Evolutionary conservation across 495 filamentous ascomycete genomes (phyloP), one percentile per base, ranked within the genome.

Genomic region (Astrothelium macrocarpum): DNA sequence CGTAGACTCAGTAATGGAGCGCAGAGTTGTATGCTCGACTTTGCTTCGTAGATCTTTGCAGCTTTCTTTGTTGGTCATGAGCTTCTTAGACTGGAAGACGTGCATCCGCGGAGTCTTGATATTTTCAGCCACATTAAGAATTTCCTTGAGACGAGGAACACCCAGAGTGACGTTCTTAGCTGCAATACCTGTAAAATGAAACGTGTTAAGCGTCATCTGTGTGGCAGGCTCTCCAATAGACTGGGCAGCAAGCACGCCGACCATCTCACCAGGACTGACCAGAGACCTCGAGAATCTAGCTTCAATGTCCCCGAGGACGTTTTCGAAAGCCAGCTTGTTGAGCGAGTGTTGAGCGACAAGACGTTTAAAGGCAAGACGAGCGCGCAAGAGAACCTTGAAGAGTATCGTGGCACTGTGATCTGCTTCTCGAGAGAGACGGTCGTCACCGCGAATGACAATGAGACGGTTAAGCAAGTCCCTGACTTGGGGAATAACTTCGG

Each of bases 121-220:
- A 72, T 97, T 95, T 64, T 85, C 89, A 1, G 94, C 93, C 46
- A 97, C 89, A 73, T 99, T 97, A 42, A 99, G 79, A 84, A 99
- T 97, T 77, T 99, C 94, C 84, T 99, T 99, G 23, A 99, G 81
- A 84, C 94, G 92, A 58, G 94, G 94, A 28, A 99, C 94, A 89
- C 94, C 94, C 61, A 97, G 88, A 26, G 94, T 99, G 59, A 97
- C 91, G 81, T 97, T 99, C 86, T 99, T 99, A 26, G 94, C 96
- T 1, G 95, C 95, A 49, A 98, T 91, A 95, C 94, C 94, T 75
- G 94, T 91, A 77, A 99, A 97, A 82, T 99, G 94, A 86, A 99
- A 99, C 31, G 94, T 99, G 77, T 99, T 99, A 58, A 99, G 76
- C 0, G 94, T 99, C 94, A 99, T 99, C 78, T 99, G 94, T 1